Percentiles rank a stretch among this genome's conserved stretches.
phyloP scores from a whole-genome alignment of 2,329 filamentous ascomycete species.

The Penicillium hordei region DNA sequence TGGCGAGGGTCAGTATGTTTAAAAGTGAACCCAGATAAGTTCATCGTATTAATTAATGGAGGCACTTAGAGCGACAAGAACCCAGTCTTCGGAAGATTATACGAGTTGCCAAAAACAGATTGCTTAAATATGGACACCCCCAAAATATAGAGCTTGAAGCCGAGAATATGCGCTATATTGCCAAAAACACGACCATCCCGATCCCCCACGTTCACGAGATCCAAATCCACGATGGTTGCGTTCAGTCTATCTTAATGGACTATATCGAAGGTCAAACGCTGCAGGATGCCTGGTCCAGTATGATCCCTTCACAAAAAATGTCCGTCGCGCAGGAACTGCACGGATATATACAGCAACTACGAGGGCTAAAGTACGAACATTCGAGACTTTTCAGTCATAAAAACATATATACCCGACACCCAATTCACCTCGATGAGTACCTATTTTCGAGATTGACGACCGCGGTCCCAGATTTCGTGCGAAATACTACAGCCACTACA shows the following conservation, averaged over 20 bases:
- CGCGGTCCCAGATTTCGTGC: background rate
- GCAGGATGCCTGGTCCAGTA: slow-evolving; percentile 8
- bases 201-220: background rate
- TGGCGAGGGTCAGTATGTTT: background rate
- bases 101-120: background rate
- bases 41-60: background rate
- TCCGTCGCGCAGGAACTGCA: slow-evolving; percentile 10
- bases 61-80: background rate
- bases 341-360: slow-evolving; percentile 2
- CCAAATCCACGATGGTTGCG: background rate
- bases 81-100: background rate
- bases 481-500: background rate
- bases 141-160: background rate
- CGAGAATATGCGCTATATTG: slow-evolving; percentile 2
- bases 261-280: slow-evolving; percentile 5
- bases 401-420: background rate
- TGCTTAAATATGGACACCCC: slow-evolving; percentile 2
- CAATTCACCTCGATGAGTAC: background rate
- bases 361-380: background rate
- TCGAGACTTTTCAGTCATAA: background rate
- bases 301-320: slow-evolving; percentile 8
- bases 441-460: background rate
- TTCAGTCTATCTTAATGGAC: slow-evolving; percentile 3
- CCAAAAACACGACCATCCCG: slow-evolving; percentile 2
- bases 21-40: too few species aligned